Evolutionary conservation across 2,329 filamentous ascomycete genomes (phyloP), one percentile per base, ranked within the genome.

Genomic region (Dryadomyces quercivorus): DNA sequence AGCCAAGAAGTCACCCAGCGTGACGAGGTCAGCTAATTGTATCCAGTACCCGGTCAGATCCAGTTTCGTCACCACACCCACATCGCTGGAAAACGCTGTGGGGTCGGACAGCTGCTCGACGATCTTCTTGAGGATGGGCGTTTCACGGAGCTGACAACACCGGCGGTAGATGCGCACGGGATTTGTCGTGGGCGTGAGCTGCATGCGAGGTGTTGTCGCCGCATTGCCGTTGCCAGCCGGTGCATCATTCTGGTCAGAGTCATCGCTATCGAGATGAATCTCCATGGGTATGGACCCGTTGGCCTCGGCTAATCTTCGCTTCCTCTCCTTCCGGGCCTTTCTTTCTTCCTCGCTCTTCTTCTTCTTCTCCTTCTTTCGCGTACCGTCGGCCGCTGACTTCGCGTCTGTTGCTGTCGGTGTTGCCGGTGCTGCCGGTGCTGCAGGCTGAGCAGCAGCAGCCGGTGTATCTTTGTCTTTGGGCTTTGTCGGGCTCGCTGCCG

Each of bases 141-240:
- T 94, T 69, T 97, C 93, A 56, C 93, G 81, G 34, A 98, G 73
- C 65, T 97, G 92, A 65, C 93, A 97, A 66, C 93, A 97, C 64
- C 93, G 79, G 60, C 92, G 81, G 68, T 98, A 98, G 63, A 98
- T 95, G 56, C 92, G 80, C 15, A 91, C 81, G 2, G 93, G 92
- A 64, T 96, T 93, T 1, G 86, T 95, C 0, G 92, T 96, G 0
- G 92, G 91, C 51, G 80, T 74, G 57, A 79, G 76, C 63, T 88
- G 83, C 16, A 77, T 73, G 58, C 71, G 78, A 1, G 77, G 69
- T 1, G 71, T 64, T 5, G 56, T n/a, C 1, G 51, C 20, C 1
- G 45, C n/a, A 10, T 42, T 31, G 0, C 77, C 68, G 1, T 71
- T 64, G 4, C 44, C 16, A 18, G 26, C 47, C 7, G 44, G 22